Conservation (phyloP, 306 rosid genomes). For the Quercus alba region DNA sequence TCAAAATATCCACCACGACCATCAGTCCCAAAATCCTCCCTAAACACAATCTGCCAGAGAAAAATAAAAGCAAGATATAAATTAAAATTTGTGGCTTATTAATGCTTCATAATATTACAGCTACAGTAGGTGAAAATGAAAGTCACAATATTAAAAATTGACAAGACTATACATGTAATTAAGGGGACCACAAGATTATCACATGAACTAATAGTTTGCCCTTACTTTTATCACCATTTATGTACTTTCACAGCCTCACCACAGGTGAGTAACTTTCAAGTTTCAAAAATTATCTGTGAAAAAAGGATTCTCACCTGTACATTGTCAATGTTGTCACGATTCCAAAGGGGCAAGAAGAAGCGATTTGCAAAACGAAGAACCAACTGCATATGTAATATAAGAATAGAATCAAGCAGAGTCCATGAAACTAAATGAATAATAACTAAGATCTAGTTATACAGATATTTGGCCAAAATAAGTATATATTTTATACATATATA, state of each 20-base stretch:
- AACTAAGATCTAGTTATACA: conserved; percentile 12
- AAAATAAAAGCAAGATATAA: conserved; percentile 14
- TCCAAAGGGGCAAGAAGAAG: conserved; percentile 90
- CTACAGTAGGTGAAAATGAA: not conserved
- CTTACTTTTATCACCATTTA: conserved; percentile 3
- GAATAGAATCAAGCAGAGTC: conserved; percentile 31
- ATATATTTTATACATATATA: conserved; percentile 1
- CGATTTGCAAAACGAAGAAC: conserved; percentile 99
- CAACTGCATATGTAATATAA: conserved; percentile 55
- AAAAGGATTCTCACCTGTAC: conserved; percentile 69
- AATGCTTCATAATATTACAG: conserved; percentile 16
- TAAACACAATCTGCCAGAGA: conserved; percentile 79
- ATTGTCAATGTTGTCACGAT: conserved; percentile 90
- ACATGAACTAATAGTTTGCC: conserved; percentile 7
- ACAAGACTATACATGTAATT: not conserved
- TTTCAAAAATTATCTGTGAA: not conserved
- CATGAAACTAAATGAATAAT: conserved; percentile 8
- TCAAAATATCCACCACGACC: conserved; percentile 99
- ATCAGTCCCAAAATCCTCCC: conserved; percentile 98
- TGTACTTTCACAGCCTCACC: conserved; percentile 5
- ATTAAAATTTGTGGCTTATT: conserved; percentile 9
- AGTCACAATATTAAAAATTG: not conserved
- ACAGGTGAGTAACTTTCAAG: conserved; percentile 9
- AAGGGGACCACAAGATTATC: not conserved
- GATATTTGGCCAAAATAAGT: conserved; percentile 6